Evolutionary conservation across 345 rosid genomes (phyloP).

Genomic region (Melaleuca alternifolia): DNA sequence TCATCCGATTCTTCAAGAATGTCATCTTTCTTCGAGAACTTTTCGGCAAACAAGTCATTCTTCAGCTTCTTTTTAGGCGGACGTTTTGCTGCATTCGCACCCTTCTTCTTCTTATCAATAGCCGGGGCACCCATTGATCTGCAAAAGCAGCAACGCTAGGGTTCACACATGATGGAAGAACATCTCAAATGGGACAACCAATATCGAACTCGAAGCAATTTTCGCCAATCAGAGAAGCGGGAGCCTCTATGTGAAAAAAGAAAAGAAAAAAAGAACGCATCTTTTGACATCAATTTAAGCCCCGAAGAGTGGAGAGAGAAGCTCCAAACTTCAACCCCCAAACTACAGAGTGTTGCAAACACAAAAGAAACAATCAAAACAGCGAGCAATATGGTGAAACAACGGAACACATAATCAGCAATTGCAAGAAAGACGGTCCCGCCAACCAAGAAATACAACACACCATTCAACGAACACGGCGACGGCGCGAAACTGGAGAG

Average conservation of each 20-base stretch:
- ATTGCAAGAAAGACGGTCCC: not conserved
- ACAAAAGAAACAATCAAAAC: not conserved
- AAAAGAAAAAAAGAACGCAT: not conserved
- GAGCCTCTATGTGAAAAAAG: not conserved
- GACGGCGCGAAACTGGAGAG: not conserved
- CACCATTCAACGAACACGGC: not conserved
- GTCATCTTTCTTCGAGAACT: slow-evolving; percentile 20
- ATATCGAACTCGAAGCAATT: not conserved
- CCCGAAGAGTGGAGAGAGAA: not conserved
- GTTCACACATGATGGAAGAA: not conserved
- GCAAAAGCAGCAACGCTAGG: not conserved
- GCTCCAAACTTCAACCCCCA: not conserved
- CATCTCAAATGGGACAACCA: not conserved
- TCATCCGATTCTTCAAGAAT: slow-evolving; percentile 32
- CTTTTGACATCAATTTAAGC: not conserved
- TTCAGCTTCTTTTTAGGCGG: slow-evolving; percentile 48
- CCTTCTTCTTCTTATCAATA: slow-evolving; percentile 42
- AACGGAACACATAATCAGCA: not conserved
- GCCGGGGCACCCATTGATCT: slow-evolving; percentile 18
- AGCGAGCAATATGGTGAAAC: too few species aligned
- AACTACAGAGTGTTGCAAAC: not conserved
- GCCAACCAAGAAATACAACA: not conserved
- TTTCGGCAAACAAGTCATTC: slow-evolving; percentile 23
- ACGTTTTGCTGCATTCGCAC: slow-evolving; percentile 21
- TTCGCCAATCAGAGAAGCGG: not conserved